These are phyloP conservation scores for Incumbomyces delicatus DNA, from an alignment of 2,329 filamentous ascomycete genomes.

Conservation along the genomic window DNA sequence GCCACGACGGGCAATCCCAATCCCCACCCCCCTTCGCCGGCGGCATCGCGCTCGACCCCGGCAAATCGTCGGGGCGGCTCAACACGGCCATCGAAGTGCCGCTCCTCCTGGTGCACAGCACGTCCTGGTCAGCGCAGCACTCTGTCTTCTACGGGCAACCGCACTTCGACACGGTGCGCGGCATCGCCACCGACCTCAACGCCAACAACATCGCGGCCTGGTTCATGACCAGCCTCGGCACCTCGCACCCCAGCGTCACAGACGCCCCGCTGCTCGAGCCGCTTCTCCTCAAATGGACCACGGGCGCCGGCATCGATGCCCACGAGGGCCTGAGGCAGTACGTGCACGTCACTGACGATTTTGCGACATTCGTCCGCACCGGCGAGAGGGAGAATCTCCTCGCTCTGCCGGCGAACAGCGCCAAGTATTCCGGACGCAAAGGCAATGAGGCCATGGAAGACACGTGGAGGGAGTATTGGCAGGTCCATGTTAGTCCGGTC, in stretches of 20 bases:
- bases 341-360: constrained; percentile 49
- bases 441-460: constrained; percentile 1
- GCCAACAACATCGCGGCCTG: constrained; percentile 34
- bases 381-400: constrained; percentile 39
- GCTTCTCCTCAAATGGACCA: constrained; percentile 50
- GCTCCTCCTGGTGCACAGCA: constrained; percentile 52
- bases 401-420: constrained; percentile 34
- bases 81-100: constrained; percentile 52
- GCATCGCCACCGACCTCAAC: constrained; percentile 42
- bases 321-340: constrained; percentile 50
- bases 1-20: neutral
- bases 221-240: constrained; percentile 46
- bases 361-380: constrained; percentile 41
- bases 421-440: constrained; percentile 13
- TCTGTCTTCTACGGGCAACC: constrained; percentile 53
- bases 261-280: constrained; percentile 58
- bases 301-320: constrained; percentile 50
- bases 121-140: constrained; percentile 51
- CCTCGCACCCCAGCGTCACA: constrained; percentile 54
- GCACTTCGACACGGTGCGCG: constrained; percentile 54
- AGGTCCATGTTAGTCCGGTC: constrained; percentile 11
- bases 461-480: constrained; percentile 9
- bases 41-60: constrained; percentile 55
- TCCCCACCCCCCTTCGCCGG: constrained; percentile 39
- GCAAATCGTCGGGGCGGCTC: constrained; percentile 53